phyloP scores from a whole-genome alignment of 441 rosid genomes.

The Croton laevigatus region DNA sequence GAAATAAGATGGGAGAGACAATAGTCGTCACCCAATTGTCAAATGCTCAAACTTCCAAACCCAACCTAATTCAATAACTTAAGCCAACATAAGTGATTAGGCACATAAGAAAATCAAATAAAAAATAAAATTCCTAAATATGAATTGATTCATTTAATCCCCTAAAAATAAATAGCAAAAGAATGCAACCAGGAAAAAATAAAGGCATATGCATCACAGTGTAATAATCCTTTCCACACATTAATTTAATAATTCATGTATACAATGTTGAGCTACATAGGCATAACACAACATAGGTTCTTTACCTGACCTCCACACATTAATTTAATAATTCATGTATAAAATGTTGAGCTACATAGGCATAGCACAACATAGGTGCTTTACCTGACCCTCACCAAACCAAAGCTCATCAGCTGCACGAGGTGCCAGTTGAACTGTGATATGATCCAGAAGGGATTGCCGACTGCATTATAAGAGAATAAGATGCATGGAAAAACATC shows the following conservation, averaged over 20 bases:
- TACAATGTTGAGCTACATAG: not conserved
- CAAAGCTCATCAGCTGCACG: constrained; percentile 97
- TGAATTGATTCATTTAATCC: too few species aligned
- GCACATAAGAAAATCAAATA: too few species aligned
- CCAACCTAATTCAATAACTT: too few species aligned
- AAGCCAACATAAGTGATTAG: too few species aligned
- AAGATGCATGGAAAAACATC: not conserved
- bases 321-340: not conserved
- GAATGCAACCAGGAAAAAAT: too few species aligned
- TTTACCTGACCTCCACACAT: constrained; percentile 69
- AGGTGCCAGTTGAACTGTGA: constrained; percentile 90
- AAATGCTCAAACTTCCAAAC: too few species aligned
- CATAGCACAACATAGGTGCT: constrained; percentile 15
- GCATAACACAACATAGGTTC: constrained; percentile 5
- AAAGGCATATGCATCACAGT: not conserved
- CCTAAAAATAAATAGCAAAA: too few species aligned
- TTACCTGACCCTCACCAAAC: constrained; percentile 84
- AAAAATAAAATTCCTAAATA: too few species aligned
- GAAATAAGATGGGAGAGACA: too few species aligned
- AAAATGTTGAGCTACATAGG: not conserved
- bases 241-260: not conserved
- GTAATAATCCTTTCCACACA: not conserved
- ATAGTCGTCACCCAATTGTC: too few species aligned
- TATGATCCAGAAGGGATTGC: constrained; percentile 83
- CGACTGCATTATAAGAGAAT: constrained; percentile 50